phyloP scores from a whole-genome alignment of 768 basidiomycete species.

The Cytidiella melzeri region DNA sequence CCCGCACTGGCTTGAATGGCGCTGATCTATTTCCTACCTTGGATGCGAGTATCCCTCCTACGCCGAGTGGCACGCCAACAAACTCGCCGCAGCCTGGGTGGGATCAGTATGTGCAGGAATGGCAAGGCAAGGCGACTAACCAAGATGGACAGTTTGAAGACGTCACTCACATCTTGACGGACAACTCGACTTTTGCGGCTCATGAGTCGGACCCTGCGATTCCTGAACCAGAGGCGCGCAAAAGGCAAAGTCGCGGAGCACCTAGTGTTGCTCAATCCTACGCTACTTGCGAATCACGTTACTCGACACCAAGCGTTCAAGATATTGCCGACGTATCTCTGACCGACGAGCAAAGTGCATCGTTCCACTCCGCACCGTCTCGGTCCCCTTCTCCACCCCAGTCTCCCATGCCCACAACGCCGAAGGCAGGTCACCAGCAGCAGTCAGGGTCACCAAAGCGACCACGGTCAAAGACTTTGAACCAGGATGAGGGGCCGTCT shows the following conservation, averaged over 20 bases:
- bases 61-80: no score
- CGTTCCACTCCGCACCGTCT: slow-evolving; percentile 4
- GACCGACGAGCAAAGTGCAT: background rate
- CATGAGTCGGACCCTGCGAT: background rate
- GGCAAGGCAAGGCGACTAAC: slow-evolving; percentile 11
- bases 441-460: slow-evolving; percentile 4
- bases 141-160: slow-evolving; percentile 19
- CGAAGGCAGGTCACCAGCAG: slow-evolving; percentile 4
- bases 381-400: slow-evolving; percentile 8
- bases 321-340: background rate
- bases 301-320: slow-evolving; percentile 17
- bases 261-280: slow-evolving; percentile 23
- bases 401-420: slow-evolving; percentile 8
- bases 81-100: background rate
- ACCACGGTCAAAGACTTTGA: slow-evolving; percentile 12
- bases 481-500: background rate
- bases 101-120: slow-evolving; percentile 5
- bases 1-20: no score
- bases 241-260: slow-evolving; percentile 18
- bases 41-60: background rate
- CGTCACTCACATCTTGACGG: slow-evolving; percentile 22
- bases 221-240: background rate
- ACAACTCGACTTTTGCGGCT: slow-evolving; percentile 10
- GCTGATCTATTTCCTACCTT: slow-evolving; percentile 1
- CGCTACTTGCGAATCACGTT: slow-evolving; percentile 23